Evolutionary conservation across 2,329 filamentous ascomycete species (phyloP).

Genomic region (Stromatinia cepivora): DNA sequence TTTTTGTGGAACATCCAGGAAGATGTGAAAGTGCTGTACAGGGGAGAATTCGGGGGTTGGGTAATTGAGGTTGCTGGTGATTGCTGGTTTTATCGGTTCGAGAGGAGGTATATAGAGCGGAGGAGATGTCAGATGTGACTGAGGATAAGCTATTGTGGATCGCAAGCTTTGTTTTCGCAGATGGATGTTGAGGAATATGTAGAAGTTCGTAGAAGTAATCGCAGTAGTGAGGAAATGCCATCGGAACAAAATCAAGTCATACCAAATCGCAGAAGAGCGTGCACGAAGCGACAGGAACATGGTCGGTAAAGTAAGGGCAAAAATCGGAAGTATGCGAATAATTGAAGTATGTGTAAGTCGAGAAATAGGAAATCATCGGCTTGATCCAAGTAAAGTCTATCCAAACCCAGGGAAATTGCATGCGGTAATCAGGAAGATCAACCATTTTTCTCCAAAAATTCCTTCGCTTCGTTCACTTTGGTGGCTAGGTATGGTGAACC

Average conservation of each 20-base stretch:
- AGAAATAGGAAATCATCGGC: not conserved
- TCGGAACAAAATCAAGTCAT: not conserved
- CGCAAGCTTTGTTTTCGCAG: not conserved
- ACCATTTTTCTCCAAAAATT: slow-evolving; percentile 78
- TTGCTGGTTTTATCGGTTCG: not conserved
- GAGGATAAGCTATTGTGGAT: not conserved
- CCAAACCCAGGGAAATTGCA: slow-evolving; percentile 10
- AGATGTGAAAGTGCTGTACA: not conserved
- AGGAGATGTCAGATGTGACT: not conserved
- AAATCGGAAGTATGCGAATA: not conserved
- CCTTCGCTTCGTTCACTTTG: slow-evolving; percentile 98
- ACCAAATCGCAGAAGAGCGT: too few relatives aligned
- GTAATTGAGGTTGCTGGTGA: not conserved
- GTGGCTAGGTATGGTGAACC: slow-evolving; percentile 95
- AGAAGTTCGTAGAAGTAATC: not conserved
- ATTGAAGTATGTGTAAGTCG: not conserved
- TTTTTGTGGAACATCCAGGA: not conserved
- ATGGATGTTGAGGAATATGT: not conserved
- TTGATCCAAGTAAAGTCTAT: not conserved
- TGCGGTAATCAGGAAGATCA: slow-evolving; percentile 11
- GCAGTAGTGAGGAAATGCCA: not conserved
- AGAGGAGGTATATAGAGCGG: not conserved
- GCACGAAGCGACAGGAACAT: not conserved
- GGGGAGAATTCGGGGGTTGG: not conserved
- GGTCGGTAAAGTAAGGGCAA: not conserved